A percentile compares a stretch with the other conserved stretches of the same genome.
phyloP scores from a whole-genome alignment of 805 yeast species.

The Starmerella apicola region DNA sequence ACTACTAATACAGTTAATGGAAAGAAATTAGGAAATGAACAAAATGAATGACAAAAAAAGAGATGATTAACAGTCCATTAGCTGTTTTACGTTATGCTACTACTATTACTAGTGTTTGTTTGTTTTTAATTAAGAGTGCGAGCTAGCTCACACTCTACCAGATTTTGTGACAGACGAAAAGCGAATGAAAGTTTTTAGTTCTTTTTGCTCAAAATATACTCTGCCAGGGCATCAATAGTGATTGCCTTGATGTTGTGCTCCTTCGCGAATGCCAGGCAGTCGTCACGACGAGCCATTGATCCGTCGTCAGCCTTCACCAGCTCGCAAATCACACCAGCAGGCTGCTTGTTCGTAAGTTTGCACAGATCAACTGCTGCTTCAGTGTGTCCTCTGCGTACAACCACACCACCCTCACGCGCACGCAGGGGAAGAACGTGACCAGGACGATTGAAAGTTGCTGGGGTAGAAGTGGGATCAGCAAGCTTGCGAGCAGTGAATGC shows the following conservation, averaged over 20 bases:
- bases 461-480: slow-evolving; percentile 45
- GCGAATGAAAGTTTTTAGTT: no score
- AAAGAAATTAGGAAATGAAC: no score
- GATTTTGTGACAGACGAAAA: no score
- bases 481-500: slow-evolving; percentile 65
- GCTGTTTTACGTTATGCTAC: no score
- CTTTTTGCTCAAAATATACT: no score
- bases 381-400: slow-evolving; percentile 83
- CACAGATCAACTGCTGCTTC: slow-evolving; percentile 93
- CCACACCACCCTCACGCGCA: slow-evolving; percentile 75
- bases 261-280: slow-evolving; percentile 61
- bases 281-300: slow-evolving; percentile 83
- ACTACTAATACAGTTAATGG: no score
- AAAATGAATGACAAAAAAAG: no score
- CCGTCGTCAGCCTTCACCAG: slow-evolving; percentile 89
- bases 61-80: no score
- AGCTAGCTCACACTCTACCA: no score
- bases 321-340: slow-evolving; percentile 90
- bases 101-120: no score
- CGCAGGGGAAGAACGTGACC: slow-evolving; percentile 91
- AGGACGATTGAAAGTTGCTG: slow-evolving; percentile 70
- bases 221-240: slow-evolving; percentile 62
- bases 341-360: slow-evolving; percentile 58
- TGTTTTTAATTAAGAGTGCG: no score
- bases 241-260: slow-evolving; percentile 54